phyloP scores from a whole-genome alignment of 1,284 basidiomycete genomes.

The Megacollybia platyphylla region DNA sequence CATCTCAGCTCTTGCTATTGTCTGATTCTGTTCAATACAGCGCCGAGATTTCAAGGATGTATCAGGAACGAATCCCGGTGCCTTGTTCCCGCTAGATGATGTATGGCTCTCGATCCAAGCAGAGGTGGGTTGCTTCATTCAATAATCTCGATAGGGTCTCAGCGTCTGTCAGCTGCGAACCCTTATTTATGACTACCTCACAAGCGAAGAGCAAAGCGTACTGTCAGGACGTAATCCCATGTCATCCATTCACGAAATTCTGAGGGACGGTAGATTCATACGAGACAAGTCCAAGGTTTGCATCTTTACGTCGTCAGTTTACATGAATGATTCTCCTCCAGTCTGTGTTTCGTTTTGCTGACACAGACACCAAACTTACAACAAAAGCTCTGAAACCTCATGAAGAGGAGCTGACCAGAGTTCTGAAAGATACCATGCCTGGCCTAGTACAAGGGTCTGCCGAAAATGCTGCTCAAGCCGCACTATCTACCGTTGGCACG shows the following conservation, averaged over 20 bases:
- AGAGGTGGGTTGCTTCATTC: slow-evolving; percentile 43
- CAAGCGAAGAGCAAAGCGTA: slow-evolving; percentile 75
- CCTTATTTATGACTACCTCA: slow-evolving; percentile 85
- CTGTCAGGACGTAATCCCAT: slow-evolving; percentile 76
- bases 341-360: slow-evolving; percentile 84
- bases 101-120: slow-evolving; percentile 88
- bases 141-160: slow-evolving; percentile 5
- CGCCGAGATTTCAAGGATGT: slow-evolving; percentile 81
- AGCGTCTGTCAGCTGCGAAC: slow-evolving; percentile 54
- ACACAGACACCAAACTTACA: slow-evolving; percentile 69
- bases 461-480: slow-evolving; percentile 50
- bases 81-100: slow-evolving; percentile 73
- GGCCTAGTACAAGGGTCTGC: slow-evolving; percentile 72
- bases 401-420: slow-evolving; percentile 78
- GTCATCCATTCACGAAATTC: slow-evolving; percentile 87
- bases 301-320: neutral
- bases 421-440: slow-evolving; percentile 86
- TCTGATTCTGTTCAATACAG: slow-evolving; percentile 24
- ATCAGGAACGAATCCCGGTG: slow-evolving; percentile 59
- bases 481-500: slow-evolving; percentile 42
- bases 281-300: slow-evolving; percentile 71
- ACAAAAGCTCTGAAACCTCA: slow-evolving; percentile 61
- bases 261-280: slow-evolving; percentile 71
- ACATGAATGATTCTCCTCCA: slow-evolving; percentile 5
- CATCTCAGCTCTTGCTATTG: slow-evolving; percentile 1